phyloP scores from a whole-genome alignment of 352 stramenopile species.

The Pilasporangium apinafurcum region DNA sequence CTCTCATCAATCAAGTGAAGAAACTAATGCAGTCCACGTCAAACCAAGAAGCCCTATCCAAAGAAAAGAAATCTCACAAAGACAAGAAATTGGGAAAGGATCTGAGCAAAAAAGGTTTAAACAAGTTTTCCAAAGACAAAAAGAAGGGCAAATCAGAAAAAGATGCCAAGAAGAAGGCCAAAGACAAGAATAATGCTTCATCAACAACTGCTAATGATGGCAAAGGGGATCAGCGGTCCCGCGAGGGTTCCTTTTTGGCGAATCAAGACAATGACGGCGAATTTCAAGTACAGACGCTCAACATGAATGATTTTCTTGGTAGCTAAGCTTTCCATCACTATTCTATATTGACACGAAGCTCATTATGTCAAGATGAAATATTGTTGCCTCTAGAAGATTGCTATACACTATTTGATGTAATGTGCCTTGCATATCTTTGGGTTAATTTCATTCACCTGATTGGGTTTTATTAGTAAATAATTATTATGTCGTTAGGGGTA shows the following conservation, averaged over 20 bases:
- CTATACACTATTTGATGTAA: too few species aligned
- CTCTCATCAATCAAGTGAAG: constrained; percentile 39
- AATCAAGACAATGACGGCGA: constrained; percentile 28
- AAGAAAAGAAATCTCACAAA: constrained; percentile 17
- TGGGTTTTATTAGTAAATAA: too few species aligned
- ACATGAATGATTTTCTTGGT: constrained; percentile 71
- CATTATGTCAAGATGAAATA: too few species aligned
- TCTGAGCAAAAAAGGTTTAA: constrained; percentile 19
- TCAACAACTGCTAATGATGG: constrained; percentile 13
- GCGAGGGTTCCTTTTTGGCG: constrained; percentile 26
- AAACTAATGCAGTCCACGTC: constrained; percentile 66
- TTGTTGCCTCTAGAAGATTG: too few species aligned
- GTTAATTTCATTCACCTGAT: too few species aligned
- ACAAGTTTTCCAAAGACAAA: constrained; percentile 21
- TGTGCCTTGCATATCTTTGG: too few species aligned
- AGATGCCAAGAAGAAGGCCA: constrained; percentile 18
- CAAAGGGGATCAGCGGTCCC: constrained; percentile 28
- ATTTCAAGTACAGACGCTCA: constrained; percentile 70
- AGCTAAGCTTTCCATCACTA: too few species aligned
- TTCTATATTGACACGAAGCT: too few species aligned
- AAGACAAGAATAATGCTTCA: constrained; percentile 5
- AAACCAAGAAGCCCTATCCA: constrained; percentile 32
- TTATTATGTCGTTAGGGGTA: too few species aligned
- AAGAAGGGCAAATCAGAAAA: constrained; percentile 20
- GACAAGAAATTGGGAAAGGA: constrained; percentile 31